phyloP scores from a whole-genome alignment of 108 stramenopile genomes.

The Hondaea fermentalgiana region DNA sequence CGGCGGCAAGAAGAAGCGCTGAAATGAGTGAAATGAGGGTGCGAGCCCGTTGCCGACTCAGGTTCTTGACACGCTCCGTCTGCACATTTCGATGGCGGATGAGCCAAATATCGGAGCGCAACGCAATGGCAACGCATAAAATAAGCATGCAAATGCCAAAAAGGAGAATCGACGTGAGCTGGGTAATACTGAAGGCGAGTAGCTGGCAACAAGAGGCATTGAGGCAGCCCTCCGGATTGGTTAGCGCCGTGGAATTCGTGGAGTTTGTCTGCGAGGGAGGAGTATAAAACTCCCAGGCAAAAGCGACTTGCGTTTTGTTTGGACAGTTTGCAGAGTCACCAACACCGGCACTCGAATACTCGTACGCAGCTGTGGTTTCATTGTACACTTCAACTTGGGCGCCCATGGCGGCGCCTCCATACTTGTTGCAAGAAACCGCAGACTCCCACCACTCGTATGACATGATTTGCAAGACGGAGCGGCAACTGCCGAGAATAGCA shows the following conservation, averaged over 20 bases:
- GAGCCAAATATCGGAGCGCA: not conserved
- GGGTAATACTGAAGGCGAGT: not conserved
- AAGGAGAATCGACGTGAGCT: not conserved
- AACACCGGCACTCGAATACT: not conserved
- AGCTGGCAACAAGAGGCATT: not conserved
- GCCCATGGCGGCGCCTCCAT: not conserved
- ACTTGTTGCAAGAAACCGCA: not conserved
- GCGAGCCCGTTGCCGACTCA: not conserved
- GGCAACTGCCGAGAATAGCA: not conserved
- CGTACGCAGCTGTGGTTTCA: not conserved
- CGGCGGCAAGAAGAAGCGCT: not conserved
- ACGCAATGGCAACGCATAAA: not conserved
- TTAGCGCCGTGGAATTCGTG: not conserved
- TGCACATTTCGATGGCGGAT: not conserved
- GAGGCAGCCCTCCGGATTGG: not conserved
- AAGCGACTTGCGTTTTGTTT: not conserved
- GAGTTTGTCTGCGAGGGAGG: not conserved
- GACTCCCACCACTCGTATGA: not conserved
- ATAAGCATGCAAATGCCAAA: not conserved
- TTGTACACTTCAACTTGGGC: conserved; percentile 15
- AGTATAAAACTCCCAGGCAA: not conserved
- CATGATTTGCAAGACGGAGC: not conserved
- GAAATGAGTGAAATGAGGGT: not conserved
- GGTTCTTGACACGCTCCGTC: not conserved
- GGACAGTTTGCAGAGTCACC: not conserved